These are phyloP conservation scores for Wickerhamiella shivajii DNA, from an alignment of 805 yeast species.

Conservation along the genomic window DNA sequence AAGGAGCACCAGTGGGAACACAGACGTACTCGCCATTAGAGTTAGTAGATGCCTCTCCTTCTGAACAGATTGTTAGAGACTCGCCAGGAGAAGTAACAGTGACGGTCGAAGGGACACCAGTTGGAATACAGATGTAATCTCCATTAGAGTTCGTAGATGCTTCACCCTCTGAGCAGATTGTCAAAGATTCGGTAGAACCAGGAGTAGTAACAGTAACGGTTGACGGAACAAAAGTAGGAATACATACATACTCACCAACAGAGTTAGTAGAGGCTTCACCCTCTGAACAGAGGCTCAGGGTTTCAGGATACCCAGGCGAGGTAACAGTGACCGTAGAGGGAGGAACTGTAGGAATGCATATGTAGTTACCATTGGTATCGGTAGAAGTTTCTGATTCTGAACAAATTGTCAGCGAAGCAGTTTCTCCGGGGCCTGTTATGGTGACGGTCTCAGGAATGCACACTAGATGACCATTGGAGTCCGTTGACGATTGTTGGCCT, in stretches of 20 bases:
- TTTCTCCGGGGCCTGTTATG: conserved; percentile 1
- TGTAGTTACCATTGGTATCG: neutral
- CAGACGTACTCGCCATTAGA: conserved; percentile 4
- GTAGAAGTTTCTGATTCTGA: conserved; percentile 8
- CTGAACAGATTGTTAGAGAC: neutral
- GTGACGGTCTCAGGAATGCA: conserved; percentile 5
- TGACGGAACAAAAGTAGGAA: conserved; percentile 12
- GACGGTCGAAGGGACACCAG: neutral
- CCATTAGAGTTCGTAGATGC: conserved; percentile 1
- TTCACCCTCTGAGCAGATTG: conserved; percentile 1
- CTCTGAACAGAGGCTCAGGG: conserved; percentile 20
- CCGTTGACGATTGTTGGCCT: conserved; percentile 1
- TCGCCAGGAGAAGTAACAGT: conserved; percentile 10
- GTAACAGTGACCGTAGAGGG: conserved; percentile 10
- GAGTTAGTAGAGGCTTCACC: conserved; percentile 35
- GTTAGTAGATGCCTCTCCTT: neutral
- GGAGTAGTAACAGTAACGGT: neutral
- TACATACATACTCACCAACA: conserved; percentile 14
- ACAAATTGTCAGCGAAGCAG: neutral
- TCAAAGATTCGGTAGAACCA: neutral
- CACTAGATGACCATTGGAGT: conserved; percentile 2
- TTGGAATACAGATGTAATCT: neutral
- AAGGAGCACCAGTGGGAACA: conserved; percentile 3
- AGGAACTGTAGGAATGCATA: neutral
- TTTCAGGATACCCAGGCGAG: conserved; percentile 14